Evolutionary conservation across 2,329 filamentous ascomycete species (phyloP).

Genomic region (Arthrobotrys sphaeroides): DNA sequence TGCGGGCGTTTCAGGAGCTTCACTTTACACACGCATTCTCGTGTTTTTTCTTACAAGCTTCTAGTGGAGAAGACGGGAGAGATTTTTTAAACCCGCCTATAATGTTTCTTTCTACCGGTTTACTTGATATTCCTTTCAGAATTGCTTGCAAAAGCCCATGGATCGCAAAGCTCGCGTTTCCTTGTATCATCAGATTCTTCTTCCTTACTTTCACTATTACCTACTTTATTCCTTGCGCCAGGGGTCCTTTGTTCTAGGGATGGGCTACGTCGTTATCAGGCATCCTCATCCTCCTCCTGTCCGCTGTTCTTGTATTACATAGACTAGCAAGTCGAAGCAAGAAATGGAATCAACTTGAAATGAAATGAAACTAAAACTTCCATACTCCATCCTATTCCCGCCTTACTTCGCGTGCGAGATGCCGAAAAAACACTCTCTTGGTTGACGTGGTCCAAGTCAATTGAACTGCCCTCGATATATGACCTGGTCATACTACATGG

Average conservation of each 20-base stretch:
- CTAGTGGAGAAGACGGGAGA: conserved; percentile 33
- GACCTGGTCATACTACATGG: conserved; percentile 12
- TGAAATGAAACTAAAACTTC: conserved; percentile 16
- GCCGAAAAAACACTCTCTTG: conserved; percentile 11
- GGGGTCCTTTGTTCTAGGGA: conserved; percentile 54
- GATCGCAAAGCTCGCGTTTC: conserved; percentile 52
- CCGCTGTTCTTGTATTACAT: conserved; percentile 48
- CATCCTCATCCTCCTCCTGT: conserved; percentile 51
- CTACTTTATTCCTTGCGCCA: conserved; percentile 42
- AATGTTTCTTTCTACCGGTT: conserved; percentile 35
- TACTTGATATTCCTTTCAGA: conserved; percentile 8
- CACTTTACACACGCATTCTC: conserved; percentile 17
- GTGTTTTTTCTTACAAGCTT: conserved; percentile 29
- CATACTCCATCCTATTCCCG: background rate
- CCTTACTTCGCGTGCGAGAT: background rate
- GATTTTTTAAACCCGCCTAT: conserved; percentile 22
- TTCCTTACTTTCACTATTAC: conserved; percentile 10
- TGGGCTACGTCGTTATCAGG: conserved; percentile 9
- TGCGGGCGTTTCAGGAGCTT: conserved; percentile 50
- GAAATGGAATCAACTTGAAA: conserved; percentile 36
- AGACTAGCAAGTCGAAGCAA: conserved; percentile 43
- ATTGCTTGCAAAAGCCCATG: conserved; percentile 24
- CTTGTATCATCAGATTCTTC: conserved; percentile 47
- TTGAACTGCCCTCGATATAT: too few species aligned
- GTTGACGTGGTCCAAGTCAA: conserved; percentile 45